These are phyloP conservation scores for Venturia oleaginea DNA, from an alignment of 2,329 filamentous ascomycete genomes.

Conservation along the genomic window DNA sequence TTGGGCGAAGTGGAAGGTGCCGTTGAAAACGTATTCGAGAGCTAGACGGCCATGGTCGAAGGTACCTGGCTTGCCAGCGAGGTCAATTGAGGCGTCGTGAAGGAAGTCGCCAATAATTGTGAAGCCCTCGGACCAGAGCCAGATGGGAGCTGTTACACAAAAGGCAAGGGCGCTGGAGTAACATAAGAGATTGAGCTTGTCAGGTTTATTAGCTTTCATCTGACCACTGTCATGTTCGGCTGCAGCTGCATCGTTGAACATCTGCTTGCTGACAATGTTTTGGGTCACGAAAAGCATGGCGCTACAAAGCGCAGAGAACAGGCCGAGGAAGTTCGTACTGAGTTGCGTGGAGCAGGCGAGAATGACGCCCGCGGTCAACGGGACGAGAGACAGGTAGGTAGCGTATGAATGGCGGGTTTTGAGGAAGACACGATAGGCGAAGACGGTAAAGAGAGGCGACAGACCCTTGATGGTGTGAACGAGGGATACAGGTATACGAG, in stretches of 20 bases:
- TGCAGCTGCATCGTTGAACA: constrained; percentile 88
- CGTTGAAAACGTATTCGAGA: constrained; percentile 94
- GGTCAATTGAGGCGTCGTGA: constrained; percentile 67
- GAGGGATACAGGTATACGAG: constrained; percentile 89
- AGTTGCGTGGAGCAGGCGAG: constrained; percentile 91
- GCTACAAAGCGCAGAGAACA: constrained; percentile 79
- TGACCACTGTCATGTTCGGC: constrained; percentile 64
- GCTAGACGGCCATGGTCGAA: constrained; percentile 51
- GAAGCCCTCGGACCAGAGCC: constrained; percentile 86
- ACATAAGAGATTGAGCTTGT: constrained; percentile 93
- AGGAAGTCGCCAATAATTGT: constrained; percentile 68
- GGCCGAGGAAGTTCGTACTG: constrained; percentile 79
- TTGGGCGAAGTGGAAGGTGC: constrained; percentile 90
- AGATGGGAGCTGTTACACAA: constrained; percentile 77
- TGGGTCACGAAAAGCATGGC: constrained; percentile 94
- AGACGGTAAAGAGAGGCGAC: constrained; percentile 87
- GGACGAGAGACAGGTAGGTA: constrained; percentile 69
- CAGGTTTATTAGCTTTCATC: constrained; percentile 64
- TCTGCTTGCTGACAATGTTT: constrained; percentile 95
- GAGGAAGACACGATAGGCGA: constrained; percentile 85
- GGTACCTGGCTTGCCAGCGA: constrained; percentile 68
- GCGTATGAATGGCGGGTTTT: constrained; percentile 77
- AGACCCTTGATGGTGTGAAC: constrained; percentile 98
- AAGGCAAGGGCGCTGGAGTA: constrained; percentile 96
- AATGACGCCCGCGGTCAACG: constrained; percentile 88